Conservation (phyloP, 306 rosid genomes). For the Prunus armeniaca region DNA sequence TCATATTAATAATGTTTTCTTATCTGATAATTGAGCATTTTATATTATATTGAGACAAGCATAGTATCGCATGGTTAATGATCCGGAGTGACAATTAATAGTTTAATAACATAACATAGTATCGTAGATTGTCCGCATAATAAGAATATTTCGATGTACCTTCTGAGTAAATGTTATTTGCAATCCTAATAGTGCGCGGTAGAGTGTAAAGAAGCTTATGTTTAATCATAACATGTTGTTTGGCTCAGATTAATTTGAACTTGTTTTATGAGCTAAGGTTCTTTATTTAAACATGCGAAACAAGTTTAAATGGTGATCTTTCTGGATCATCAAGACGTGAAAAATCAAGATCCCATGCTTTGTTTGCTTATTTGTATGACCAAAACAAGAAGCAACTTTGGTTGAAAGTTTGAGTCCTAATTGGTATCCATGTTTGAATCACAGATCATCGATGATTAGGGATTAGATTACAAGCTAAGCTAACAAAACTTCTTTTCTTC, state of each 20-base stretch:
- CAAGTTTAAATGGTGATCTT: neutral
- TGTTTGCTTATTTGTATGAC: neutral
- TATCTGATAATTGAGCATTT: too few species aligned
- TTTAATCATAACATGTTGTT: neutral
- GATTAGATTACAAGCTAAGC: conserved; percentile 11
- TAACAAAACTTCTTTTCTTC: neutral
- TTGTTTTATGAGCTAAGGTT: neutral
- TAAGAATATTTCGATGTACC: too few species aligned
- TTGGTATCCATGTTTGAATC: neutral
- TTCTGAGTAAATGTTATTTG: neutral
- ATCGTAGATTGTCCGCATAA: too few species aligned
- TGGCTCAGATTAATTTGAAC: neutral
- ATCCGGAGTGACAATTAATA: too few species aligned
- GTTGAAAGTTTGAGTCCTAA: neutral
- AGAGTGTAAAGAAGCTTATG: neutral
- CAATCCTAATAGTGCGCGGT: neutral
- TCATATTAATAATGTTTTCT: too few species aligned
- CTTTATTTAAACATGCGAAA: neutral
- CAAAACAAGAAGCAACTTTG: neutral
- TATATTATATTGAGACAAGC: too few species aligned
- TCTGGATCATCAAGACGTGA: neutral
- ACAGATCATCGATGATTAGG: neutral
- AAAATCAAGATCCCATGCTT: neutral
- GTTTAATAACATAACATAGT: too few species aligned
- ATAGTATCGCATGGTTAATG: too few species aligned